phyloP scores from a whole-genome alignment of 2,329 filamentous ascomycete species.

The Teratosphaeria nubilosa region DNA sequence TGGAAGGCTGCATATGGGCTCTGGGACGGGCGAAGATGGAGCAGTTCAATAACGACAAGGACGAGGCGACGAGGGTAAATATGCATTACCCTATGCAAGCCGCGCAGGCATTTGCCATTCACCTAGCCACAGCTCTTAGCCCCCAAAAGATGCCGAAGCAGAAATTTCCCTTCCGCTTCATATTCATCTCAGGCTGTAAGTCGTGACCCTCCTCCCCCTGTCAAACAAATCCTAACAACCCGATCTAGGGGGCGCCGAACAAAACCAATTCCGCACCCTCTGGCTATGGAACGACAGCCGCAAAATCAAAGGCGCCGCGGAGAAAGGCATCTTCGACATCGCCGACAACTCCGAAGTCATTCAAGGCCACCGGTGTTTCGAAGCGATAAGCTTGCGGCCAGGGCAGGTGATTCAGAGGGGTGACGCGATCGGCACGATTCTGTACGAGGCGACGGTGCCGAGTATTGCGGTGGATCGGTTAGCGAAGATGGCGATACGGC shows the following conservation, averaged over 20 bases:
- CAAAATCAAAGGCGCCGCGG: slow-evolving; percentile 28
- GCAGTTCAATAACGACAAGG: slow-evolving; percentile 17
- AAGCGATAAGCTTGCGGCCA: slow-evolving; percentile 24
- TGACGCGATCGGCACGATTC: slow-evolving; percentile 22
- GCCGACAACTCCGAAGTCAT: slow-evolving; percentile 19
- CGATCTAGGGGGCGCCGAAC: slow-evolving; percentile 29
- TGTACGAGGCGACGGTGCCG: slow-evolving; percentile 20
- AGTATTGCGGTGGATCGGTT: slow-evolving; percentile 23
- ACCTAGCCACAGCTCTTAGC: slow-evolving; percentile 16
- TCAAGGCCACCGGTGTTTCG: slow-evolving; percentile 24
- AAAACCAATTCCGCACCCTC: slow-evolving; percentile 29
- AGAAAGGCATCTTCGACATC: slow-evolving; percentile 26
- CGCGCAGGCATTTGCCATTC: slow-evolving; percentile 23
- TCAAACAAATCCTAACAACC: neutral
- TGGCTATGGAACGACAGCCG: slow-evolving; percentile 27
- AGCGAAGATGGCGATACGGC: slow-evolving; percentile 21
- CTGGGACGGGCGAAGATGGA: slow-evolving; percentile 20
- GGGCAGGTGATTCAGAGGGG: slow-evolving; percentile 22
- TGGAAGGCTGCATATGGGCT: slow-evolving; percentile 39
- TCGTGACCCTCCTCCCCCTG: neutral
- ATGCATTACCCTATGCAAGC: slow-evolving; percentile 23
- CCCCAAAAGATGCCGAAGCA: slow-evolving; percentile 16
- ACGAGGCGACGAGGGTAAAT: slow-evolving; percentile 23
- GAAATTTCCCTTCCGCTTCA: slow-evolving; percentile 32
- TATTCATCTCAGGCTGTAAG: slow-evolving; percentile 30